These are phyloP conservation scores for Diaporthe humulicola DNA, from an alignment of 2,329 filamentous ascomycete species.

Conservation along the genomic window DNA sequence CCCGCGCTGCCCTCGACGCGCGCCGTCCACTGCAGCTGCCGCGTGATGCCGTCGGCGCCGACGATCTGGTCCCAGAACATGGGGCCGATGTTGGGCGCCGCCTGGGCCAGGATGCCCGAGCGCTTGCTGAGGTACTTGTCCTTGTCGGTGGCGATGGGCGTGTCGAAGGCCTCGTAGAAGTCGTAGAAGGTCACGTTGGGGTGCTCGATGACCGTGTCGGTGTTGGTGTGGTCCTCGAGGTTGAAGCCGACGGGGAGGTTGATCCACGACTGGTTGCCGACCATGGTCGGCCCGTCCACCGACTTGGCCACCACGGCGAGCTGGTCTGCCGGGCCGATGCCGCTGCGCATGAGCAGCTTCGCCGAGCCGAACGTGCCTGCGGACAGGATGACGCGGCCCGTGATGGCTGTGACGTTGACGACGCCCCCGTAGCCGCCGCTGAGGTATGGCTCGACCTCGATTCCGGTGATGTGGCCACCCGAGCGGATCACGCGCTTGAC, in stretches of 20 bases:
- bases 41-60: slow-evolving; percentile 69
- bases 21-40: slow-evolving; percentile 76
- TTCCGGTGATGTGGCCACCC: slow-evolving; percentile 72
- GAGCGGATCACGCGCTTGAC: slow-evolving; percentile 76
- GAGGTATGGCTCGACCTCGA: slow-evolving; percentile 72
- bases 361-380: slow-evolving; percentile 78
- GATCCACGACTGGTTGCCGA: slow-evolving; percentile 66
- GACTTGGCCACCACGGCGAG: slow-evolving; percentile 65
- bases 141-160: slow-evolving; percentile 58
- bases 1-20: slow-evolving; percentile 54
- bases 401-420: slow-evolving; percentile 69
- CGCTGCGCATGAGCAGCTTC: slow-evolving; percentile 76
- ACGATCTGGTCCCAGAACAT: slow-evolving; percentile 71
- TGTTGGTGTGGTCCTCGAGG: slow-evolving; percentile 67
- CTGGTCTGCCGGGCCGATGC: slow-evolving; percentile 75
- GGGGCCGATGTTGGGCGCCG: slow-evolving; percentile 75
- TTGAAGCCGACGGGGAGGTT: slow-evolving; percentile 69
- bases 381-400: slow-evolving; percentile 76
- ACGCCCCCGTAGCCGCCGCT: slow-evolving; percentile 69
- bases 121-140: slow-evolving; percentile 61
- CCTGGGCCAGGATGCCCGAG: slow-evolving; percentile 73
- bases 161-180: slow-evolving; percentile 72
- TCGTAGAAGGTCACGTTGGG: slow-evolving; percentile 69
- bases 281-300: slow-evolving; percentile 65
- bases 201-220: slow-evolving; percentile 60